Evolutionary conservation across 163 green algal genomes (phyloP).

Genomic region (Scenedesmus sp.): DNA sequence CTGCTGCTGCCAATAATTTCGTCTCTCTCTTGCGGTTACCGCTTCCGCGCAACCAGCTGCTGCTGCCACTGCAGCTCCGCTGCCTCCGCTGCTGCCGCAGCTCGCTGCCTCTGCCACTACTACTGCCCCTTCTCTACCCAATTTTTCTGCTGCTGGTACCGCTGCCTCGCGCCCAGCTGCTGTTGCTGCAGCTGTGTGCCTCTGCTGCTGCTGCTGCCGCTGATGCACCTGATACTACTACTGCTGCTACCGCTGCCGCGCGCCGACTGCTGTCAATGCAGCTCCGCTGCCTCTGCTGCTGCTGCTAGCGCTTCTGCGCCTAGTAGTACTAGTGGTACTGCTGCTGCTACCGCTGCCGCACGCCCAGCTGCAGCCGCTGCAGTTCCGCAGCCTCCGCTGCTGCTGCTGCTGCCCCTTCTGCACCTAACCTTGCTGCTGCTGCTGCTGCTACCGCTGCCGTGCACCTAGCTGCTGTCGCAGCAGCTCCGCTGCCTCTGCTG

Average conservation of each 20-base stretch:
- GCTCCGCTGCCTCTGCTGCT: no score
- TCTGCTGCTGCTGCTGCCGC: slow-evolving; percentile 19
- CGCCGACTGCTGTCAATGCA: not conserved
- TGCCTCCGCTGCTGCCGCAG: slow-evolving; percentile 36
- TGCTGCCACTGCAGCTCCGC: slow-evolving; percentile 8
- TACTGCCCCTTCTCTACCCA: not conserved
- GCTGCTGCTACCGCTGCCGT: not conserved
- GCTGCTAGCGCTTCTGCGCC: no score
- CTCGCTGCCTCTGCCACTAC: no score
- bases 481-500: slow-evolving; percentile 28
- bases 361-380: no score
- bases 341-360: no score
- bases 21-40: not conserved
- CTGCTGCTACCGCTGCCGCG: not conserved
- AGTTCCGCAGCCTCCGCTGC: not conserved
- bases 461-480: not conserved
- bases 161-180: not conserved
- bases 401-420: not conserved
- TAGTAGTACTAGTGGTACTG: no score
- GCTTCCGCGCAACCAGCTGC: not conserved
- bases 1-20: not conserved
- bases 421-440: not conserved
- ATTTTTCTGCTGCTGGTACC: not conserved
- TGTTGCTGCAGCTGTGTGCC: slow-evolving; percentile 1
- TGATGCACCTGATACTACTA: no score